These are phyloP conservation scores for Fallopia convolvulus DNA, from an alignment of 148 eudicot genomes.

Conservation along the genomic window DNA sequence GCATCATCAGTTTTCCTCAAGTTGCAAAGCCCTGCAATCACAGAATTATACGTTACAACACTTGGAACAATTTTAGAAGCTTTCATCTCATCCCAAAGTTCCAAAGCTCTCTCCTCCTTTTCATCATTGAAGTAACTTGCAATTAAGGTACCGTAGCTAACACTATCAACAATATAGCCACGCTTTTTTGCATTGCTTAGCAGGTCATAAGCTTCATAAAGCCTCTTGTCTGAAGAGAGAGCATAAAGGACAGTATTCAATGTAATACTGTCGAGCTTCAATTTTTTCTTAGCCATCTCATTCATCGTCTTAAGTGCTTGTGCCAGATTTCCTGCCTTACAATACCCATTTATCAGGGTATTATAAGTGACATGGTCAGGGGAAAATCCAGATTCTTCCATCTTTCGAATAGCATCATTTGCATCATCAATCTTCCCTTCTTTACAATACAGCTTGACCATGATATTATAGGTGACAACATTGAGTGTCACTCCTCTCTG, in stretches of 20 bases:
- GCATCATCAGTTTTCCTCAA: conserved; percentile 58
- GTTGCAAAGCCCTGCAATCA: conserved; percentile 77
- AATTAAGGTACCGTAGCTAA: conserved; percentile 76
- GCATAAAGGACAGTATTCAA: conserved; percentile 58
- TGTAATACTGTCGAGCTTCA: conserved; percentile 61
- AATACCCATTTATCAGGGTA: conserved; percentile 66
- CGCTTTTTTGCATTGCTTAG: conserved; percentile 32
- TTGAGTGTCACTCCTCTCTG: conserved; percentile 40
- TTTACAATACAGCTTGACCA: conserved; percentile 64
- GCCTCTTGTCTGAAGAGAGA: conserved; percentile 53
- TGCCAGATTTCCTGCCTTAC: conserved; percentile 47
- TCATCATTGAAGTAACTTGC: conserved; percentile 49
- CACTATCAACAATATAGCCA: conserved; percentile 68
- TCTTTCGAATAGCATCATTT: conserved; percentile 24
- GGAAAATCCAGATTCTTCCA: conserved; percentile 52
- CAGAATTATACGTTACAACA: conserved; percentile 58
- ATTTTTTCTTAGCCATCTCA: conserved; percentile 48
- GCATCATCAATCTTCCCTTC: conserved; percentile 62
- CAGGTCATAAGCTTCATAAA: conserved; percentile 50
- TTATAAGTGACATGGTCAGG: conserved; percentile 64
- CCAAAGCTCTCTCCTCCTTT: conserved; percentile 46
- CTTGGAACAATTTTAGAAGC: conserved; percentile 46
- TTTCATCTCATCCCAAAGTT: conserved; percentile 85
- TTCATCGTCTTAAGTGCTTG: conserved; percentile 61
- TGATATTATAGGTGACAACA: conserved; percentile 53